These are phyloP conservation scores for Xanthoconium stramineum DNA, from an alignment of 768 basidiomycete genomes.

Conservation along the genomic window DNA sequence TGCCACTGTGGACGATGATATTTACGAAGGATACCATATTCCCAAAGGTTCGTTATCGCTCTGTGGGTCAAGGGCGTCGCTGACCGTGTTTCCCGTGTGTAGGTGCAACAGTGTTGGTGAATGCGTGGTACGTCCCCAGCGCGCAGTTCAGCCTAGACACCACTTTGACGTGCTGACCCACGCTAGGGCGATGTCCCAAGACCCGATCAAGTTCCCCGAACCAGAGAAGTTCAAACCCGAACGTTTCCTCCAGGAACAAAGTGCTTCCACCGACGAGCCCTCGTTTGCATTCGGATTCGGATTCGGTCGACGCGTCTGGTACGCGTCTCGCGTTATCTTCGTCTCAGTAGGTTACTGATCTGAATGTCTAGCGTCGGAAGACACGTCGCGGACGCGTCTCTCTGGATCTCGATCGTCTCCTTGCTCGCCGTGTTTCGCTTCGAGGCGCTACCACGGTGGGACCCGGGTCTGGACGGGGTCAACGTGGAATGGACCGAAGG, in stretches of 20 bases:
- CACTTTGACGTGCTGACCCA: background rate
- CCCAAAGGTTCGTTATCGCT: conserved; percentile 40
- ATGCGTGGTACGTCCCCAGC: conserved; percentile 15
- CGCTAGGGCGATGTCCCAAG: conserved; percentile 34
- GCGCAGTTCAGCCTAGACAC: background rate
- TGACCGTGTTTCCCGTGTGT: background rate
- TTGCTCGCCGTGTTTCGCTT: conserved; percentile 18
- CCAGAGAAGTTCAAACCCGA: conserved; percentile 38
- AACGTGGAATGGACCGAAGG: conserved; percentile 22
- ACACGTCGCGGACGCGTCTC: conserved; percentile 38
- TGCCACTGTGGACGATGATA: conserved; percentile 35
- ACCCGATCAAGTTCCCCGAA: conserved; percentile 36
- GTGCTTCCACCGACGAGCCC: conserved; percentile 5
- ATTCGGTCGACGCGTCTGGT: conserved; percentile 43
- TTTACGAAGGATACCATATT: conserved; percentile 47
- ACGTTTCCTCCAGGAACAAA: conserved; percentile 25
- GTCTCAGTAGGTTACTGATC: background rate
- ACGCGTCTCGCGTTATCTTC: background rate
- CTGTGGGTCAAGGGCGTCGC: background rate
- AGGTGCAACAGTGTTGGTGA: conserved; percentile 23
- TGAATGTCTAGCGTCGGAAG: conserved; percentile 37
- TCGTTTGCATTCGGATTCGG: conserved; percentile 29
- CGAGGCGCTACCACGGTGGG: conserved; percentile 12
- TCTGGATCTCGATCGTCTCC: conserved; percentile 29
- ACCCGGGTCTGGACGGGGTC: conserved; percentile 17